These are phyloP conservation scores for Claviceps arundinis DNA, from an alignment of 2,329 filamentous ascomycete species.

Conservation along the genomic window DNA sequence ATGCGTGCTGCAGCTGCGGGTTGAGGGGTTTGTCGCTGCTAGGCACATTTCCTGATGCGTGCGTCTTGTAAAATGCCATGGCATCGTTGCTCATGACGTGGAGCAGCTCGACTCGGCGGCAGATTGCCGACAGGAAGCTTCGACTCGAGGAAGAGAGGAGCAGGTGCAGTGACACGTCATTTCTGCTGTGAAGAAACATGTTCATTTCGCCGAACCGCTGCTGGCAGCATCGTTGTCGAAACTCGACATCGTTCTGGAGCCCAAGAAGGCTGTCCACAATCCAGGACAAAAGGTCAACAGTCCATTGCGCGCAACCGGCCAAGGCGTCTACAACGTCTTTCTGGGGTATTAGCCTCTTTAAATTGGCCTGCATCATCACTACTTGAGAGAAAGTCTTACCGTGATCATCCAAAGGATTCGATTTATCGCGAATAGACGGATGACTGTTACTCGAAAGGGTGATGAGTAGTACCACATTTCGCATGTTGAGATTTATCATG, in stretches of 20 bases:
- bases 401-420: conserved; percentile 48
- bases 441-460: conserved; percentile 48
- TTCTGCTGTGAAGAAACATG: conserved; percentile 36
- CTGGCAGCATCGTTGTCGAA: conserved; percentile 35
- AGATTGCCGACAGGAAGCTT: conserved; percentile 56
- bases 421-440: conserved; percentile 38
- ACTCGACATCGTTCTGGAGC: conserved; percentile 37
- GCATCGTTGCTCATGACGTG: conserved; percentile 35
- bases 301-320: conserved; percentile 67
- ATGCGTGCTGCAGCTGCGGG: conserved; percentile 42
- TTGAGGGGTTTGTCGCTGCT: conserved; percentile 28
- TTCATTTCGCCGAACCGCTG: conserved; percentile 36
- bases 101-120: conserved; percentile 48
- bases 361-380: background rate
- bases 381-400: conserved; percentile 15
- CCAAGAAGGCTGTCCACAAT: conserved; percentile 45
- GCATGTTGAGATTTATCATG: conserved; percentile 60
- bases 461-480: conserved; percentile 55
- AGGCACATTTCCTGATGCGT: conserved; percentile 26
- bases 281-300: conserved; percentile 55
- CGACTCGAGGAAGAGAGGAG: conserved; percentile 64
- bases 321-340: conserved; percentile 59
- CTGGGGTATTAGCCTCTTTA: background rate
- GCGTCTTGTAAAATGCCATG: conserved; percentile 36
- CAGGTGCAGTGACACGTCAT: conserved; percentile 47